Base-by-base conservation (phyloP, 2,329 filamentous ascomycete species). In the Hypocrella siamensis region DNA sequence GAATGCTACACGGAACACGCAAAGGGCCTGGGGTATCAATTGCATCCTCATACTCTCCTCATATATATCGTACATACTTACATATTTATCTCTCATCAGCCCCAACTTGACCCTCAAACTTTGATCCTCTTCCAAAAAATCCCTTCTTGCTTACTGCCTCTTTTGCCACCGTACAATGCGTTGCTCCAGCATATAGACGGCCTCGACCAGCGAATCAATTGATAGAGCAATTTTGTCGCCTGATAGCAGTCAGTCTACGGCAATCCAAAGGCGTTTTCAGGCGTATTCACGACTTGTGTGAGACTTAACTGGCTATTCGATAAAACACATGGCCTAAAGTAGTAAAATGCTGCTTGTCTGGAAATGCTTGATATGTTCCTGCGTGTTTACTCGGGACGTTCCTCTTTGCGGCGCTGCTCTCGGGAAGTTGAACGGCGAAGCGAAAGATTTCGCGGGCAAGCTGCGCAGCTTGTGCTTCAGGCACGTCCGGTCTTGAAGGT, bases 101-200 rank as follows among this genome's bases (percentile, higher is more conserved):
- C n/a, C n/a, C 21, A 7, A 16, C 29, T 17, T 9, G 15, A 29
- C 17, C n/a, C 19, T 29, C 14, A 17, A 17, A 19, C 24, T 19
- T 18, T 5, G 12, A 9, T n/a, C 2, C n/a, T n/a, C n/a, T n/a
- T n/a, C n/a, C n/a, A n/a, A n/a, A n/a, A n/a, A n/a, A n/a, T n/a
- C 14, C 17, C 22, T 32, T 32, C 26, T n/a, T 29, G 11, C 11
- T 9, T 22, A n/a, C 26, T 22, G 30, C 11, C 33, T 37, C 19
- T 34, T 43, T 30, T 57, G 55, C 54, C 53, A 57, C 15, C 35
- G 32, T 1, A 50, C 34, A n/a, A 59, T 46, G 8, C 43, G 43
- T 14, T 47, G 46, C 32, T 60, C 57, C 19, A 58, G 37, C 47
- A 51, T 56, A 37, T 57, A 56, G 6, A 59, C 50, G 17, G 54